Base-by-base conservation (phyloP, 345 rosid species). In the Ceriops tagal region DNA sequence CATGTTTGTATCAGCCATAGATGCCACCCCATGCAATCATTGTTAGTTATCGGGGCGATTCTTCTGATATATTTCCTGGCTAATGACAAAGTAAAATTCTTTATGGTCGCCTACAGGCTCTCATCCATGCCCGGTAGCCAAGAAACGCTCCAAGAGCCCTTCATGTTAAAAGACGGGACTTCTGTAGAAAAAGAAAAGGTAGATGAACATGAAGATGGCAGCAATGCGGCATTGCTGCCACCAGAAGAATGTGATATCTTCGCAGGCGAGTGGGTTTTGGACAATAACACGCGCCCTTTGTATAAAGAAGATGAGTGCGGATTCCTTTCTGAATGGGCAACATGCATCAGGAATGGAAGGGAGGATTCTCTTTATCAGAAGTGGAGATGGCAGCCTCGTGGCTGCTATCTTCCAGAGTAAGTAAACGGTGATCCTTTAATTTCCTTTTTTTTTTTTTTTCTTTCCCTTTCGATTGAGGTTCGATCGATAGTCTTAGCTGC, bases 231-330 rank as follows among this genome's bases (percentile, higher is more conserved):
- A 11, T 11, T 53, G 1, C 30, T 67, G 46, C 67, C 63, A 27
- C 58, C 47, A 46, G 66, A 55, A 43, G 78, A 64, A 6, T 75
- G 78, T 26, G 62, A 75, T 26, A 27, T 75, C 10, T 75, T 75
- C 62, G 59, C 24, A 27, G 78, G 78, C 65, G 67, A 70, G 22
- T 75, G 78, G 78, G 74, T 75, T 75, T 35, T 69, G 56, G 74
- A 75, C 26, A 69, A 69, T 3, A 5, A 22, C 8, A 69, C 78
- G 16, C 74, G 49, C 60, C 78, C 78, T 31, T 57, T 75, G 27
- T 75, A 75, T 46, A 65, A 70, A 65, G 78, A 75, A 64, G 62
- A 69, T 11, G 78, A 65, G 43, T 75, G 73, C 21, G 66, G 64
- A 28, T 75, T 47, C 47, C 66, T 75, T 3, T 37, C 53, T 5